A percentile compares a stretch with the other conserved stretches of the same genome.
Evolutionary conservation across 176 grass and related monocot species (phyloP).

Genomic region (Bromus sterilis): DNA sequence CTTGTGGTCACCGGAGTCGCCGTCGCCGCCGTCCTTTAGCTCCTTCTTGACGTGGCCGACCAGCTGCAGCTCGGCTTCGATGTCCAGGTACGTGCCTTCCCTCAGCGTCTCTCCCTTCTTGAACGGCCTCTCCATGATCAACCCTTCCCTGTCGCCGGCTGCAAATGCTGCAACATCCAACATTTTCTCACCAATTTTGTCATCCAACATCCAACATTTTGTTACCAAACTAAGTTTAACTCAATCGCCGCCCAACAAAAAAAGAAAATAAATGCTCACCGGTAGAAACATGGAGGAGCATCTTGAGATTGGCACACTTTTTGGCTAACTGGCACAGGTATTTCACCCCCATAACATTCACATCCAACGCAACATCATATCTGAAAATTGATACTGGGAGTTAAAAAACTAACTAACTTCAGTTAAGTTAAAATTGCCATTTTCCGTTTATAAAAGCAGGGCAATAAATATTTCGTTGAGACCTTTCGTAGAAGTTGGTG

Average conservation of each 20-base stretch:
- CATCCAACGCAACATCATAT: slow-evolving; percentile 52
- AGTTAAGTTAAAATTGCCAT: neutral
- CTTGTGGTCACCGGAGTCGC: neutral
- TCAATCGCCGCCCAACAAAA: no score
- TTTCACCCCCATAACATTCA: slow-evolving; percentile 53
- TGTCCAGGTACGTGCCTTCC: slow-evolving; percentile 46
- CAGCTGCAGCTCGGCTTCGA: slow-evolving; percentile 56
- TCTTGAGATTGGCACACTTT: slow-evolving; percentile 51
- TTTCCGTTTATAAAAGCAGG: neutral
- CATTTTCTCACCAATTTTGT: no score
- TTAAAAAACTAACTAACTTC: neutral
- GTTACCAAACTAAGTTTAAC: no score
- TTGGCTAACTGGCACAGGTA: slow-evolving; percentile 59
- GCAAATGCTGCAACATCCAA: slow-evolving; percentile 18
- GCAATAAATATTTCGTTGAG: neutral
- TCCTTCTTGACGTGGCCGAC: slow-evolving; percentile 41
- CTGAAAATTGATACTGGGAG: neutral
- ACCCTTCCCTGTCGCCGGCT: slow-evolving; percentile 15
- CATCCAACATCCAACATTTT: no score
- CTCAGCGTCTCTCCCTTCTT: slow-evolving; percentile 40
- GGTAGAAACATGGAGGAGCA: slow-evolving; percentile 79
- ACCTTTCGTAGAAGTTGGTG: slow-evolving; percentile 78
- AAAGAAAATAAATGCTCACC: slow-evolving; percentile 14
- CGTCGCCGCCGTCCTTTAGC: neutral
- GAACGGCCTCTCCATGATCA: slow-evolving; percentile 64